Base-by-base conservation (phyloP, 441 rosid genomes). In the Populus hybrid region DNA sequence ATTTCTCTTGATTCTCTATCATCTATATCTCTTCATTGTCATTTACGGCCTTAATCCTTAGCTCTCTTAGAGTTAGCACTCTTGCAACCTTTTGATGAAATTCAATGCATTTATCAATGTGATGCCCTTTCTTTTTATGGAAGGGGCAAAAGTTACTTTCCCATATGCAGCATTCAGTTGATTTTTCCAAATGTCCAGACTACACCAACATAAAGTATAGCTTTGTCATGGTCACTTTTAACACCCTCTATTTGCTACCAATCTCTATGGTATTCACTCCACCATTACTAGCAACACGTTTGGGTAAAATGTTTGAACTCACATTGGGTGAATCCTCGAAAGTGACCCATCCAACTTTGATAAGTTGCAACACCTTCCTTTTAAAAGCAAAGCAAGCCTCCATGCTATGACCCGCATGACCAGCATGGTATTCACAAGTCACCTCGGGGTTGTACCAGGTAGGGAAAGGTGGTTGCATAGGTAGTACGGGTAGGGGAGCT, bases 101-200 rank as follows among this genome's bases (percentile, higher is more conserved):
- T 1, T 54, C 9, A 2, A 0, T 54, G 1, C 21, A 18, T 18
- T 54, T 9, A 6, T 54, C 21, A 54, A 54, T 18, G 3, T 54
- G 61, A 54, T 54, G 61, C 61, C 61, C 61, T 54, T 54, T 18
- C 61, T 54, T 0, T 0, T 18, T 54, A 54, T 18, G 8, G 21
- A 54, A 54, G 0, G 61, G 61, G 21, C 9, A 54, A 18, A 54
- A 54, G 0, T 54, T 0, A 0, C 0, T 6, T 18, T 6, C 0
- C 1, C 9, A 0, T 2, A 18, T 18, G 21, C 1, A 0, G 0
- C 5, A 0, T 2, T 6, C 0, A 6, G 21, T 1, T 0, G 61
- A 0, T 54, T 5, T 0, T 0, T 0, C 1, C 0, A 54, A 54
- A 2, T 54, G 8, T 18, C 9, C 61, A 18, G 1, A 54, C 0